Percentiles rank a stretch among this genome's conserved stretches.
Conservation (phyloP, 1,284 basidiomycete genomes). For the Bjerkandera adusta region DNA sequence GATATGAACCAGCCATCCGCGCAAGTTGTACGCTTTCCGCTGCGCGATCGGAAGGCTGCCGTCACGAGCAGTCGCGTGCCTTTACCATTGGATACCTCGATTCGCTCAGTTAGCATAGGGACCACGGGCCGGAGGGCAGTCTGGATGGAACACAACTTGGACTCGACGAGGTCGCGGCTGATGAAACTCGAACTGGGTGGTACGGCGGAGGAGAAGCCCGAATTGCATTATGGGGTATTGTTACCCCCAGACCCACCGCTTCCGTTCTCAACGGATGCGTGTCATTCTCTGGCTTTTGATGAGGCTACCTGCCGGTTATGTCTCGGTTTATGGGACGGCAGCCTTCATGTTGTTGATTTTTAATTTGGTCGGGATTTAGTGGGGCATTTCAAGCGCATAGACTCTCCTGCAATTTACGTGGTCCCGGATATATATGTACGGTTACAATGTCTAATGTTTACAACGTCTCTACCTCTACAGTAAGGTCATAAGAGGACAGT, state of each 20-base stretch:
- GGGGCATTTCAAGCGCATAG: too few species aligned
- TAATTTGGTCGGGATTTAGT: too few species aligned
- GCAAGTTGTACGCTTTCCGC: constrained; percentile 25
- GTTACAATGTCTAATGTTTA: too few species aligned
- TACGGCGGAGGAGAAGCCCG: constrained; percentile 14
- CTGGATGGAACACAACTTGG: constrained; percentile 52
- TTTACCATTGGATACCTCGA: constrained; percentile 30
- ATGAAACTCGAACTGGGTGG: constrained; percentile 42
- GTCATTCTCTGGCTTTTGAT: constrained; percentile 47
- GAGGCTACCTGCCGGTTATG: constrained; percentile 49
- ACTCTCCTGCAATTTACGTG: too few species aligned
- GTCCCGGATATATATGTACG: too few species aligned
- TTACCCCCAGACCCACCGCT: constrained; percentile 40
- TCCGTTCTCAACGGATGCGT: constrained; percentile 44
- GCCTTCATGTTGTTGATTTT: constrained; percentile 50
- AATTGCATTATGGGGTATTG: constrained; percentile 30
- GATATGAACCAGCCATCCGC: constrained; percentile 18
- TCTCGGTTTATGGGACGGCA: constrained; percentile 46
- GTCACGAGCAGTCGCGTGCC: constrained; percentile 13
- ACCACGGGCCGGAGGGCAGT: constrained; percentile 44
- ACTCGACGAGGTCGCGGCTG: constrained; percentile 43
- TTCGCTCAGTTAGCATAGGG: constrained; percentile 46
- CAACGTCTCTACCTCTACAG: too few species aligned
- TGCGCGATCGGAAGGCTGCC: constrained; percentile 11
- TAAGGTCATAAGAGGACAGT: too few species aligned